Base-by-base conservation (phyloP, 1,284 basidiomycete species). In the Pseudozyma sp. region DNA sequence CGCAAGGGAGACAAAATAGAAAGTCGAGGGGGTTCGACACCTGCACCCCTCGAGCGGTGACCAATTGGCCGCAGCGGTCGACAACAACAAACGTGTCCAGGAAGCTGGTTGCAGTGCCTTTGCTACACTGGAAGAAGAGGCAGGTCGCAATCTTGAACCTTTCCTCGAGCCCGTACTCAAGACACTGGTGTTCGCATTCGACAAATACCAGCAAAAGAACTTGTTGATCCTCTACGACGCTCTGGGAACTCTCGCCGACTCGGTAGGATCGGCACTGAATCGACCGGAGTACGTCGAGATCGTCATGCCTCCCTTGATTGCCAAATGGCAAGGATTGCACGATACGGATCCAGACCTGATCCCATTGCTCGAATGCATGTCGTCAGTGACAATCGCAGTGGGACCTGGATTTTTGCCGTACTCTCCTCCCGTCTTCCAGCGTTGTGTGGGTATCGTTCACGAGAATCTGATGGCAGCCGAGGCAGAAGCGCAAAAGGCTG, bases 201-300 rank as follows among this genome's bases (percentile, higher is more conserved):
- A 93, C 73, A 97, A 97, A 87, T 99, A 99, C 85, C 96, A 99
- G 85, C 95, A 97, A 86, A 99, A 99, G 90, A 99, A 99, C 85
- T 91, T 99, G 89, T 89, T 99, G 73, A 99, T 99, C 76, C 87
- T 99, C 42, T 99, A 99, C 85, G 97, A 99, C 84, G 97, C 97
- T 13, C 92, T 99, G 61, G 96, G 97, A 6, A 99, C 97, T 1
- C 88, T 99, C 16, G 97, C 97, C 3, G 97, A 99, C 84, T 94
- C 95, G 14, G 96, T 99, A 42, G 95, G 95, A 9, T 85, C 90
- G 47, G 93, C 94, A 7, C 87, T 99, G 65, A 92, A 93, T 81
- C 92, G 93, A 79, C 90, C 93, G 1, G 88, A 90, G 18, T 96
- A 93, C 83, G 92, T 99, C 64, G 92, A 97, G 60, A 95, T 97